phyloP scores from a whole-genome alignment of 2,329 filamentous ascomycete genomes.

The Fusarium irregulare region DNA sequence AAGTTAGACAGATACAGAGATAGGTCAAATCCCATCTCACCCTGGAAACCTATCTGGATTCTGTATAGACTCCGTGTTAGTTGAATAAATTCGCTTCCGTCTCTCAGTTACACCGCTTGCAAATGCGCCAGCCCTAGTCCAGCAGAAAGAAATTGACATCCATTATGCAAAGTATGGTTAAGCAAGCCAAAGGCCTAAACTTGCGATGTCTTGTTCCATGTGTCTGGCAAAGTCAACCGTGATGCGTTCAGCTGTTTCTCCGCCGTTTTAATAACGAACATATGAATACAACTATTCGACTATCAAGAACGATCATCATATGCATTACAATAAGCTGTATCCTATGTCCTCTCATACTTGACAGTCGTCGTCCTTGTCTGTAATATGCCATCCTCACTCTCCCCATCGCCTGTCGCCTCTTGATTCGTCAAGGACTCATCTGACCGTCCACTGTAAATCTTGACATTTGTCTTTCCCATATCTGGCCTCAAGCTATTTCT shows the following conservation, averaged over 20 bases:
- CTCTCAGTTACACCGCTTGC: too few relatives aligned
- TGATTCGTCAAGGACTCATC: constrained; percentile 3
- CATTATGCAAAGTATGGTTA: too few relatives aligned
- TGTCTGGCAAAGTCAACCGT: too few relatives aligned
- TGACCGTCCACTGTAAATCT: neutral
- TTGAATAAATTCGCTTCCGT: too few relatives aligned
- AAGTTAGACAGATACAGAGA: accelerated
- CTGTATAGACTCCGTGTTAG: too few relatives aligned
- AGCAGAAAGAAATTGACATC: too few relatives aligned
- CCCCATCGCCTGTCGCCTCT: neutral
- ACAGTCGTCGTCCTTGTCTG: constrained; percentile 11
- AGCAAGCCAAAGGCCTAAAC: accelerated
- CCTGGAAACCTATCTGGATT: too few relatives aligned
- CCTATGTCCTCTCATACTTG: neutral
- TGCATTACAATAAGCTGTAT: accelerated
- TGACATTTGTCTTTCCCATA: neutral
- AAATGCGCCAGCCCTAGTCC: too few relatives aligned
- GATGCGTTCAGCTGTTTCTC: too few relatives aligned
- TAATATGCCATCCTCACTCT: constrained; percentile 13
- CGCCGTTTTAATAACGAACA: too few relatives aligned
- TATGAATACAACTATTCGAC: accelerated
- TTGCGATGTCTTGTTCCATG: accelerated
- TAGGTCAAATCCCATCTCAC: too few relatives aligned
- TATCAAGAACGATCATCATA: neutral
- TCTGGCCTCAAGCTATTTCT: neutral